These are phyloP conservation scores for Trichoderma sp. DNA, from an alignment of 2,329 filamentous ascomycete genomes.

Conservation along the genomic window DNA sequence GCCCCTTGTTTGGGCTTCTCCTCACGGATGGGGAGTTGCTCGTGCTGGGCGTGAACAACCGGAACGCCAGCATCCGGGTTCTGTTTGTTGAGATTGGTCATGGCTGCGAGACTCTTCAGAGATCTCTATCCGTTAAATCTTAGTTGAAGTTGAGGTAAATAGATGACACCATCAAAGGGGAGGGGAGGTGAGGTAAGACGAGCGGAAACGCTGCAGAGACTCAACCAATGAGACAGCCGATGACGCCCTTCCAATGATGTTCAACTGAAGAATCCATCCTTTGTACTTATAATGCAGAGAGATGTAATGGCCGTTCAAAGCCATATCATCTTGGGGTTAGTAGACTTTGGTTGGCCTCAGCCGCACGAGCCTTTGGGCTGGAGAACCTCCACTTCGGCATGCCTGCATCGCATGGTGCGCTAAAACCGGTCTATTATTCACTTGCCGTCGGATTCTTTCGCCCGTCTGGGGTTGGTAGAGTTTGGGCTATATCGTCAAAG, in stretches of 20 bases:
- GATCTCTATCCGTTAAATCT: not conserved
- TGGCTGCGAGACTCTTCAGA: not conserved
- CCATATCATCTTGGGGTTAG: not conserved
- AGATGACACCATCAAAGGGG: not conserved
- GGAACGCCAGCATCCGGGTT: not conserved
- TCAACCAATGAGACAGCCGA: not conserved
- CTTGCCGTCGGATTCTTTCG: not conserved
- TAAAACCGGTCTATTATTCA: not conserved
- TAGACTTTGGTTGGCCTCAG: not conserved
- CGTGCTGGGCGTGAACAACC: not conserved
- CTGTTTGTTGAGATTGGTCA: constrained; percentile 12
- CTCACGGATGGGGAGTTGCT: constrained; percentile 2
- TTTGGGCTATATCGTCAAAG: not conserved
- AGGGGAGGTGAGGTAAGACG: not conserved
- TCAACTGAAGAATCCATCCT: not conserved
- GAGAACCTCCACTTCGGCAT: constrained; percentile 1
- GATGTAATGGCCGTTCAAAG: not conserved
- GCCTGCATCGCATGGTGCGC: not conserved
- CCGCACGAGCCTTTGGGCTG: not conserved
- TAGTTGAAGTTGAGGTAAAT: not conserved
- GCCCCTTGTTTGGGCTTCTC: not conserved
- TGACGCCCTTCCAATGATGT: not conserved
- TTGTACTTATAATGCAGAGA: constrained; percentile 11
- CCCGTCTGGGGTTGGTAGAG: not conserved
- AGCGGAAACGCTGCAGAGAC: not conserved